Evolutionary conservation across 2,329 filamentous ascomycete genomes (phyloP), one percentile per base, ranked within the genome.

Genomic region (Hypoxylon sp.): DNA sequence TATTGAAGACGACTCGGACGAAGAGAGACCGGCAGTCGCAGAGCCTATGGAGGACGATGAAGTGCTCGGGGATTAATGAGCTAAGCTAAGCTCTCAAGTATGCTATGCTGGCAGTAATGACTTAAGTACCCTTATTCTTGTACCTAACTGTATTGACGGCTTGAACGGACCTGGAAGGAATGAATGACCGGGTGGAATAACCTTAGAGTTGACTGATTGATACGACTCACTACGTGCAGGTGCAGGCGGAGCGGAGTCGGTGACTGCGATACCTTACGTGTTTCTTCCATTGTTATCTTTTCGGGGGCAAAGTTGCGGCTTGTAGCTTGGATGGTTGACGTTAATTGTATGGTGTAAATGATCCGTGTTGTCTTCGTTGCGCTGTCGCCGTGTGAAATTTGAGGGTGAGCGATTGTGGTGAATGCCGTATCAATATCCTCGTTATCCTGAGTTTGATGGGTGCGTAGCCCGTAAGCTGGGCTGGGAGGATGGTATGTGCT

Each of bases 1-100:
- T 4, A 77, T 79, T 37, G 77, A 79, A 27, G 80, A 82, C 5
- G 82, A 81, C 16, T 78, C 80, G 2, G 80, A 81, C 3, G 79
- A 80, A 12, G 80, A 79, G 19, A 72, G 71, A 6, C 76, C 72
- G 5, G 74, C 71, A 9, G 63, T 48, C 9, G 66, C 52, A 30
- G 77, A 75, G n/a, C 67, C 51, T 61, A 75, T 71, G 75, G 75
- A 76, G 47, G 73, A 75, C 19, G 74, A 76, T 53, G 79, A 81
- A 55, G 76, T 83, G 6, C 75, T 83, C 68, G 81, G 81, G 19
- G 82, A 83, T 73, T 82, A 73, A 59, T 52, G 48, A 29, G 48
- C 19, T 5, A n/a, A 39, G 50, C 50, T 7, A 12, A 32, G 16
- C 37, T n/a, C n/a, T n/a, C 7, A 41, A 30, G 16, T n/a, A n/a